Evolutionary conservation across 108 stramenopile genomes (phyloP).

Genomic region (Craspedostauros australis): DNA sequence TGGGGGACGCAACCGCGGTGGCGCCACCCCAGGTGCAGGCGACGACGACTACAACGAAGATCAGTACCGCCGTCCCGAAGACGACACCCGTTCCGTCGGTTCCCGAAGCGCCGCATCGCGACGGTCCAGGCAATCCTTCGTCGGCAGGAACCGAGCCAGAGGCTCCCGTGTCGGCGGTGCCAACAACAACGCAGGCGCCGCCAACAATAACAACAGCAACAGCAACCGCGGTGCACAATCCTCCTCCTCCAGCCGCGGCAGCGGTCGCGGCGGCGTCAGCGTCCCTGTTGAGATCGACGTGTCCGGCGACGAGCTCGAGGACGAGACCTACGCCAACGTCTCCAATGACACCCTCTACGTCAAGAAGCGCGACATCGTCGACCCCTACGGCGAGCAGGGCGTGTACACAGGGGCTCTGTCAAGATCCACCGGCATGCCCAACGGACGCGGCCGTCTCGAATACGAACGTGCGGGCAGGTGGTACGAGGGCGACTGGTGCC

Average conservation of each 20-base stretch:
- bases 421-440: slow-evolving; percentile 45
- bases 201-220: background rate
- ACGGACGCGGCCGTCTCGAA: slow-evolving; percentile 45
- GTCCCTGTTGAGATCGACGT: slow-evolving; percentile 32
- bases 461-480: slow-evolving; percentile 48
- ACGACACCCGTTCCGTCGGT: slow-evolving; percentile 23
- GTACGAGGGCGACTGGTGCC: slow-evolving; percentile 56
- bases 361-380: slow-evolving; percentile 27
- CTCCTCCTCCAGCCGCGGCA: background rate
- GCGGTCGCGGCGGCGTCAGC: background rate
- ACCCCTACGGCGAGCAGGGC: slow-evolving; percentile 53
- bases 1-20: no score
- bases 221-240: background rate
- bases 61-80: slow-evolving; percentile 19
- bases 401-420: slow-evolving; percentile 38
- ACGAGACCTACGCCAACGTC: slow-evolving; percentile 29
- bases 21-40: no score
- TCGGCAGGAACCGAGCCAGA: slow-evolving; percentile 17
- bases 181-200: background rate
- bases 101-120: slow-evolving; percentile 23
- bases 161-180: background rate
- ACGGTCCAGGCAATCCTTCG: slow-evolving; percentile 20
- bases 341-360: slow-evolving; percentile 33
- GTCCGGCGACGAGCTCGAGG: slow-evolving; percentile 34
- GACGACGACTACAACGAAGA: slow-evolving; percentile 29